Evolutionary conservation across 2,329 filamentous ascomycete genomes (phyloP), one percentile per base, ranked within the genome.

Genomic region (Botrytis squamosa): DNA sequence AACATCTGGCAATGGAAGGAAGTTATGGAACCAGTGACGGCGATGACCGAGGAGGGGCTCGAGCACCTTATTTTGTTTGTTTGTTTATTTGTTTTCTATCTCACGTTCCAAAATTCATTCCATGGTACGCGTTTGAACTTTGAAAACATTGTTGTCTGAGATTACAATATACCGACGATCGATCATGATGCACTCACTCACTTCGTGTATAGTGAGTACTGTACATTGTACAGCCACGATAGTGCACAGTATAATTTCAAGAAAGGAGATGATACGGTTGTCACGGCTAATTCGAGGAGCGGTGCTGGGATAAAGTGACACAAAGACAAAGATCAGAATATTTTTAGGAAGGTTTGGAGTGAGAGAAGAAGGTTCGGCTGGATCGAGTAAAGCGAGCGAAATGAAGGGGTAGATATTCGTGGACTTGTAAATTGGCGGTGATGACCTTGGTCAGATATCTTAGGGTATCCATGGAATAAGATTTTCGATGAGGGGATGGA

Each of bases 371-470:
- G 20, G 33, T 38, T 60, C 42, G 62, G 38, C 42, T 64, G 40
- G n/a, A 64, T 64, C 18, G 40, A 64, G 62, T 44, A 64, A 64
- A 44, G 62, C 40, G 25, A 44, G 62, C 62, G 62, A 64, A 64
- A 64, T 64, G 62, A 64, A 64, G 62, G 62, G 62, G 40, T 29
- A 57, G 52, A 57, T 57, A 29, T 29, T 57, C 52, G 57, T 25
- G 57, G 29, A 38, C 57, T 60, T 25, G 49, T 16, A 25, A 60
- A 60, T 60, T 57, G 52, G 52, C n/a, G n/a, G 7, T 57, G 20
- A 60, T 25, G 20, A 60, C 9, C 33, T 36, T 60, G 18, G 33
- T 14, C 5, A 36, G 33, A 60, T 7, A 25, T 60, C 57, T 60
- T 60, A 18, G 33, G 57, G 57, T 60, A 22, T n/a, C n/a, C n/a